Percentiles rank a stretch among this genome's conserved stretches.
Conservation (phyloP, 345 rosid species). For the Pugionium dolabratum region DNA sequence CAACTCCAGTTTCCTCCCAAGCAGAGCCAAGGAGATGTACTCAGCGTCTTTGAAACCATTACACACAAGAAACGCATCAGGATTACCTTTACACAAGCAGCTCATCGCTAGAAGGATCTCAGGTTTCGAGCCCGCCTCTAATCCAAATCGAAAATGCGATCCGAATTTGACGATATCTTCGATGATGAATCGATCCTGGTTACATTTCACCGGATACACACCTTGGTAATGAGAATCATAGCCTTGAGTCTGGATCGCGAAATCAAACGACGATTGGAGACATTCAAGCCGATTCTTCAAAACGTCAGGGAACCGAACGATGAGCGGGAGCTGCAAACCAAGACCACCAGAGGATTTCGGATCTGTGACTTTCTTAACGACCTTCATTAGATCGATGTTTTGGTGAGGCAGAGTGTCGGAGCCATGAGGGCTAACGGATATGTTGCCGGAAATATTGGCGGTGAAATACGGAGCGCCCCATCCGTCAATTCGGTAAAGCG, state of each 20-base stretch:
- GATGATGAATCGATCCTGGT: slow-evolving; percentile 85
- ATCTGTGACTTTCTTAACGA: slow-evolving; percentile 79
- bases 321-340: slow-evolving; percentile 79
- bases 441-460: slow-evolving; percentile 68
- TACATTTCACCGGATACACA: slow-evolving; percentile 92
- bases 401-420: slow-evolving; percentile 63
- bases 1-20: slow-evolving; percentile 68
- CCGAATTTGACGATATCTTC: slow-evolving; percentile 88
- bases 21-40: slow-evolving; percentile 70
- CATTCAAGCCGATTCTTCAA: slow-evolving; percentile 80
- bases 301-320: slow-evolving; percentile 79
- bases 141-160: slow-evolving; percentile 69
- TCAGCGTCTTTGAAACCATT: slow-evolving; percentile 90
- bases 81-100: slow-evolving; percentile 74
- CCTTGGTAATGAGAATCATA: slow-evolving; percentile 86
- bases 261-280: slow-evolving; percentile 73
- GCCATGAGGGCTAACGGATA: slow-evolving; percentile 74
- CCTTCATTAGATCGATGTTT: slow-evolving; percentile 76
- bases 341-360: slow-evolving; percentile 74
- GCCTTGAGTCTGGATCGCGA: slow-evolving; percentile 57
- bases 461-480: slow-evolving; percentile 95
- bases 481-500: slow-evolving; percentile 66
- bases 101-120: slow-evolving; percentile 91
- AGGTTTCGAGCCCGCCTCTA: slow-evolving; percentile 97
- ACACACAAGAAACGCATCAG: slow-evolving; percentile 71